These are phyloP conservation scores for Paramecium biaurelia DNA, from an alignment of 73 alveolate species.

Conservation along the genomic window DNA sequence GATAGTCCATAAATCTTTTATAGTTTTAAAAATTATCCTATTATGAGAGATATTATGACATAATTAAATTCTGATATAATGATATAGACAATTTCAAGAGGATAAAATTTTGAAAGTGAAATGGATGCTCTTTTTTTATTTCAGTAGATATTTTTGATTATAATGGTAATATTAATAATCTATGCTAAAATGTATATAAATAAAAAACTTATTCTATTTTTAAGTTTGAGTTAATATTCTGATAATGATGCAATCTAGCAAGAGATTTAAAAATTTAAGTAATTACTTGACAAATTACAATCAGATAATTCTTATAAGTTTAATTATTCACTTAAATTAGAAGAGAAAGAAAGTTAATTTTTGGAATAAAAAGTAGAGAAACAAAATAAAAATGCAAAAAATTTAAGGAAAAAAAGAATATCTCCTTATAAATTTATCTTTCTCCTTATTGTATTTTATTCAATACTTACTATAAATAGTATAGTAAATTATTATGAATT, in stretches of 20 bases:
- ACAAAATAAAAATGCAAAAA: background rate
- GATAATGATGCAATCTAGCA: background rate
- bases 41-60: background rate
- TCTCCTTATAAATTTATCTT: background rate
- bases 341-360: background rate
- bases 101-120: background rate
- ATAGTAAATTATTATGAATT: background rate
- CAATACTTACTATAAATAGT: background rate
- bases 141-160: background rate
- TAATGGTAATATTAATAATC: background rate
- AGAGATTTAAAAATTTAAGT: background rate
- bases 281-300: background rate
- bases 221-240: background rate
- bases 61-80: background rate
- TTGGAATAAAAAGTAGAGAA: background rate
- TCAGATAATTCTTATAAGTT: background rate
- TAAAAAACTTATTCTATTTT: background rate
- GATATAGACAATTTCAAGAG: background rate
- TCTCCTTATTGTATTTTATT: background rate
- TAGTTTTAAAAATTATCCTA: background rate
- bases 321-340: background rate
- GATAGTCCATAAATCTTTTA: constrained; percentile 31
- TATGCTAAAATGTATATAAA: background rate
- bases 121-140: background rate
- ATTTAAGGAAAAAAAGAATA: background rate